Conservation (phyloP, 2,329 filamentous ascomycete genomes). For the Paraphaeosphaeria sporulosa region DNA sequence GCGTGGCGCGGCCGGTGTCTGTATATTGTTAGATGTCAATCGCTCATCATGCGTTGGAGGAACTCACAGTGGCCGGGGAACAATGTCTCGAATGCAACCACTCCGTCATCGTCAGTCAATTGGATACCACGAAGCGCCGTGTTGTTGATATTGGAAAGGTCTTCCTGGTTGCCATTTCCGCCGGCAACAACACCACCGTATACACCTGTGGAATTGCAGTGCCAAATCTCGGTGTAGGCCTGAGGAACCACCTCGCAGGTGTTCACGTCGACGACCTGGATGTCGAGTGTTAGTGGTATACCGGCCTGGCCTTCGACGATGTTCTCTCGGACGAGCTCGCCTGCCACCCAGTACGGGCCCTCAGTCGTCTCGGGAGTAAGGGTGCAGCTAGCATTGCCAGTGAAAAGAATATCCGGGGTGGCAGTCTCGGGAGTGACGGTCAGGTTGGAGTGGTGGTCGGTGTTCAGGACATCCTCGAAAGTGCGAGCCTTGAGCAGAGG, state of each 20-base stretch:
- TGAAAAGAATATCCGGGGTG: constrained; percentile 38
- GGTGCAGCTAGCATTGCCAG: constrained; percentile 44
- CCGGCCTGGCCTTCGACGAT: constrained; percentile 58
- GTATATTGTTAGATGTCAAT: constrained; percentile 2
- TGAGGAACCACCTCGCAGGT: constrained; percentile 61
- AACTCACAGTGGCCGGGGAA: constrained; percentile 53
- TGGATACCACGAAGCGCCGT: constrained; percentile 59
- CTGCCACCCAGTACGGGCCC: constrained; percentile 54
- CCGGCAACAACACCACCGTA: constrained; percentile 38
- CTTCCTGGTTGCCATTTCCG: constrained; percentile 52
- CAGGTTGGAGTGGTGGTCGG: constrained; percentile 39
- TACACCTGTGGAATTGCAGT: constrained; percentile 46
- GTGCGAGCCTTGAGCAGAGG: constrained; percentile 39
- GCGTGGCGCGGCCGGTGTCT: constrained; percentile 37
- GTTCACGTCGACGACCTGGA: constrained; percentile 62
- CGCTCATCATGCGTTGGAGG: not conserved
- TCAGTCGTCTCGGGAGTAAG: constrained; percentile 44
- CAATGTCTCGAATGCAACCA: constrained; percentile 58
- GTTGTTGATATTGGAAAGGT: constrained; percentile 41
- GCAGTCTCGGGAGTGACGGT: constrained; percentile 38
- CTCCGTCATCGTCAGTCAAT: constrained; percentile 56
- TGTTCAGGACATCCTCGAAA: constrained; percentile 36
- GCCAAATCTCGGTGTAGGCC: constrained; percentile 63
- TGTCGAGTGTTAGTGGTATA: constrained; percentile 59
- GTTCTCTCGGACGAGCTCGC: constrained; percentile 60